Evolutionary conservation across 805 yeast genomes (phyloP), one percentile per base, ranked within the genome.

Genomic region (Saturnispora hagleri): DNA sequence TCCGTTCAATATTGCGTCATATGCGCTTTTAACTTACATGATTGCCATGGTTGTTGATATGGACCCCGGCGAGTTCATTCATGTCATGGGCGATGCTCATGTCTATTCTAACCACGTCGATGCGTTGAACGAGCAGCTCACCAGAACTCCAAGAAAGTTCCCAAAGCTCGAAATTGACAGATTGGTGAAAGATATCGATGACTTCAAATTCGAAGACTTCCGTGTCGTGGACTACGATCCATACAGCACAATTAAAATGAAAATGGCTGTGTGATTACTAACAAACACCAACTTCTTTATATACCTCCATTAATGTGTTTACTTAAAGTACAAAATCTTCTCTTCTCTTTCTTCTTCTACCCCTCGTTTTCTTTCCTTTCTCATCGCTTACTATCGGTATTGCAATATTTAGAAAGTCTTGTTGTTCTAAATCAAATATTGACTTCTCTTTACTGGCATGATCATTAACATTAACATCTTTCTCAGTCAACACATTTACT

Each of bases 1-100:
- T 22, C 99, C 99, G 0, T 93, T 93, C 69, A 93, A 93, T 65
- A 93, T 93, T 62, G 99, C 99, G 0, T 89, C 97, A 0, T 93
- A 93, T 65, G 96, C 99, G 0, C 72, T 93, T 51, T 74, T 93
- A 55, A 90, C 97, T 2, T 84, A 79, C 60, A 91, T 93, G 97
- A 85, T 93, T 57, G 99, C 99, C 2, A 88, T 87, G 55, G 85
- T 93, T n/a, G 89, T 89, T 43, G 96, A 80, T 58, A 83, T 90
- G 87, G 95, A 89, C 58, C 85, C 96, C 55, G 98, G 98, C 42
- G 97, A 90, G 60, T 89, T 93, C 60, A 79, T 91, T 51, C 98
- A 93, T 64, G 89, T 96, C 4, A 70, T 93, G 81, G 99, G 99
- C 24, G 99, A 93, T 67, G 87, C 97, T 1, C 99, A 93, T 64